Evolutionary conservation across 2,329 filamentous ascomycete species (phyloP).

Genomic region (Sclerotinia spermophila): DNA sequence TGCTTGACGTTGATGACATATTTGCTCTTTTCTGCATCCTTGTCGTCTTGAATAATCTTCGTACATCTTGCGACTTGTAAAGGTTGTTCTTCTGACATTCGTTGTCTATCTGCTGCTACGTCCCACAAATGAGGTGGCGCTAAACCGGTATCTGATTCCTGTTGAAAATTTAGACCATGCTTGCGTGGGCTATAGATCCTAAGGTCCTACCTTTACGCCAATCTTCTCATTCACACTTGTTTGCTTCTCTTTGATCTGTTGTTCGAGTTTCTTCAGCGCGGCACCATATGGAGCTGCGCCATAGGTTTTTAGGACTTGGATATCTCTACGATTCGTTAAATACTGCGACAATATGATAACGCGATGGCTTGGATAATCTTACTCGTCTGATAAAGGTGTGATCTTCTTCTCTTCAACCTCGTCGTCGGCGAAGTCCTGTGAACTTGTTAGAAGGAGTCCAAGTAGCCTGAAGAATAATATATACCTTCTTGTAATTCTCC

Average conservation of each 20-base stretch:
- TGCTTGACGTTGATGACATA: slow-evolving; percentile 99
- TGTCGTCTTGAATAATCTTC: slow-evolving; percentile 97
- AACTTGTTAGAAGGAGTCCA: slow-evolving; percentile 15
- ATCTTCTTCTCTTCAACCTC: slow-evolving; percentile 99
- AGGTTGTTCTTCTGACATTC: slow-evolving; percentile 97
- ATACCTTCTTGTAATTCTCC: slow-evolving; percentile 97
- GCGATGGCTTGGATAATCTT: slow-evolving; percentile 41
- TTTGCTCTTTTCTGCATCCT: slow-evolving; percentile 96
- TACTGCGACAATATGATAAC: slow-evolving; percentile 13
- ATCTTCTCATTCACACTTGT: slow-evolving; percentile 99
- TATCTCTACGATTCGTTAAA: slow-evolving; percentile 66
- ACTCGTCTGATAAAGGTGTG: slow-evolving; percentile 94
- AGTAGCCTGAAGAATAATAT: slow-evolving; percentile 18
- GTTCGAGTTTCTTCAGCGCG: slow-evolving; percentile 93
- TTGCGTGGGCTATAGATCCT: neutral
- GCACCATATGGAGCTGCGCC: slow-evolving; percentile 93
- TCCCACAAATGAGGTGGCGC: slow-evolving; percentile 99
- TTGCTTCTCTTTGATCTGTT: slow-evolving; percentile 99
- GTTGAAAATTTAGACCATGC: slow-evolving; percentile 8
- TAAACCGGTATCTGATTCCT: slow-evolving; percentile 98
- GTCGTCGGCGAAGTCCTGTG: slow-evolving; percentile 72
- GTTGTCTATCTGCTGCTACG: slow-evolving; percentile 93
- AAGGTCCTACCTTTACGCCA: slow-evolving; percentile 63
- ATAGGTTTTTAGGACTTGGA: slow-evolving; percentile 98
- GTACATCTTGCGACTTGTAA: slow-evolving; percentile 97